A percentile compares a stretch with the other conserved stretches of the same genome.
phyloP scores from a whole-genome alignment of 805 yeast species.

The Cyberlindnera euphorbiae region DNA sequence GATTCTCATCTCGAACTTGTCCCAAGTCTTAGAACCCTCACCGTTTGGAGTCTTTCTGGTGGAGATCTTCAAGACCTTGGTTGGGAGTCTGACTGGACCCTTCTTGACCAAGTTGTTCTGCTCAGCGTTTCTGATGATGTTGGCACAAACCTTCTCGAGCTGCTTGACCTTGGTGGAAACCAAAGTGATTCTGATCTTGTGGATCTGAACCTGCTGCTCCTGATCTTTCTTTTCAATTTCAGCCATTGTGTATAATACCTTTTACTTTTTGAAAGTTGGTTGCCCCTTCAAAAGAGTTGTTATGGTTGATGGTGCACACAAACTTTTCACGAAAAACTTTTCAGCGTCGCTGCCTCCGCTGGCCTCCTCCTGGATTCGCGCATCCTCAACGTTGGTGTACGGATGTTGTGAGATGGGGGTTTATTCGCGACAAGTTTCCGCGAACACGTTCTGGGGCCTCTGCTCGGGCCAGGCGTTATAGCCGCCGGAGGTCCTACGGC shows the following conservation, averaged over 20 bases:
- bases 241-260: conserved; percentile 59
- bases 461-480: neutral
- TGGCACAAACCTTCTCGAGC: conserved; percentile 92
- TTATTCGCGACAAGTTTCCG: neutral
- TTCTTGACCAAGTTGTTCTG: conserved; percentile 80
- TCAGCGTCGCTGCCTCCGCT: too few relatives aligned
- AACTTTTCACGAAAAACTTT: too few relatives aligned
- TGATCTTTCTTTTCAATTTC: conserved; percentile 80
- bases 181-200: conserved; percentile 98
- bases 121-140: conserved; percentile 85
- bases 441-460: conserved; percentile 1
- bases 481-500: conserved; percentile 11
- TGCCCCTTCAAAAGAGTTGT: conserved; percentile 3
- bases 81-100: conserved; percentile 99
- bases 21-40: conserved; percentile 99
- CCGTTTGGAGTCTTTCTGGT: conserved; percentile 99
- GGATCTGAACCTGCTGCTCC: conserved; percentile 78
- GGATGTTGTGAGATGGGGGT: conserved; percentile 15
- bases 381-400: too few relatives aligned
- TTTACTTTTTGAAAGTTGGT: conserved; percentile 31
- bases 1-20: conserved; percentile 98
- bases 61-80: conserved; percentile 95
- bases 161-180: conserved; percentile 98
- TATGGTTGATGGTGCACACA: too few relatives aligned
- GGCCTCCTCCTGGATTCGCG: too few relatives aligned